These are phyloP conservation scores for Podospora bellae-mahoneyi DNA, from an alignment of 495 filamentous ascomycete species.

Conservation along the genomic window DNA sequence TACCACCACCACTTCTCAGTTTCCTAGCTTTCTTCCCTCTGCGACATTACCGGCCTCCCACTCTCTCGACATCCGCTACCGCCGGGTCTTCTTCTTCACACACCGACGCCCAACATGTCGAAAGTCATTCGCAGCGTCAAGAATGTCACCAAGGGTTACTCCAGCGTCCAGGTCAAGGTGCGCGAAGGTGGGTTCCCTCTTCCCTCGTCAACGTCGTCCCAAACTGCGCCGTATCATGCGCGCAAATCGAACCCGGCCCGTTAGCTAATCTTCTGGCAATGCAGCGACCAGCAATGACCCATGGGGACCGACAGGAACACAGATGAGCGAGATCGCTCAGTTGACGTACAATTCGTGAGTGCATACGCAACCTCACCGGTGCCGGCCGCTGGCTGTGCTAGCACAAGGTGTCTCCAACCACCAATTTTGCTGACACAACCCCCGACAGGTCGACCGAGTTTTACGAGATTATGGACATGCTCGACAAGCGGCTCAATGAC, in stretches of 20 bases:
- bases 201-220: not conserved
- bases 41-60: conserved; percentile 16
- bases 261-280: conserved; percentile 23
- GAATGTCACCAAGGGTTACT: conserved; percentile 99
- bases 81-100: conserved; percentile 7
- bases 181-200: conserved; percentile 78
- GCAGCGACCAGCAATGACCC: conserved; percentile 97
- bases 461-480: conserved; percentile 99
- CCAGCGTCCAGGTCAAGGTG: conserved; percentile 94
- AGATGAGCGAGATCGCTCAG: conserved; percentile 98
- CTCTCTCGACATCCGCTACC: conserved; percentile 6
- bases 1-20: not conserved
- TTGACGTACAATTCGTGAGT: conserved; percentile 94
- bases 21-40: conserved; percentile 9
- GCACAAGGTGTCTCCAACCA: not conserved
- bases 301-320: conserved; percentile 96
- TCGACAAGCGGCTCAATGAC: conserved; percentile 97
- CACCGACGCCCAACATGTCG: conserved; percentile 66
- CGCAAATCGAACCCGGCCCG: conserved; percentile 7
- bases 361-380: conserved; percentile 1
- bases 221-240: conserved; percentile 7
- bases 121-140: conserved; percentile 97
- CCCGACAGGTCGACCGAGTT: conserved; percentile 65
- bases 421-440: conserved; percentile 7
- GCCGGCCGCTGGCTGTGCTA: not conserved